Evolutionary conservation across 139 green algal genomes (phyloP).

Genomic region (Pycnococcus provasolii): DNA sequence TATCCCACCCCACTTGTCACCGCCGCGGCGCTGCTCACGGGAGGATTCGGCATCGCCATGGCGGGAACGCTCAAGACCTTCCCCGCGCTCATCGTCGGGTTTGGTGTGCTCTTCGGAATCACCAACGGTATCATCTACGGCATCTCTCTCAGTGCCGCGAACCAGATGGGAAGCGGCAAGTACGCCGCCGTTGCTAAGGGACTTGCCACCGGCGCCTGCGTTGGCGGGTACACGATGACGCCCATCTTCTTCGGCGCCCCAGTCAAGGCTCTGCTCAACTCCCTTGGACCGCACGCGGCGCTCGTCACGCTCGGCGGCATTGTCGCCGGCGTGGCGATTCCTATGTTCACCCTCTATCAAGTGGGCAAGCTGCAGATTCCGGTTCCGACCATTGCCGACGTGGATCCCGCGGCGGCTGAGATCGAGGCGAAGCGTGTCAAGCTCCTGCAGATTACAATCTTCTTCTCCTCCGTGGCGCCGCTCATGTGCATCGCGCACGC

Average conservation of each 20-base stretch:
- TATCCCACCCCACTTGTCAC: constrained; percentile 2
- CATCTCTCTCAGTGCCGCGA: not conserved
- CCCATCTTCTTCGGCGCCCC: not conserved
- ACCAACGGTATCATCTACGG: constrained; percentile 1
- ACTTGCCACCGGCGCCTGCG: not conserved
- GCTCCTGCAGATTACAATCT: too few relatives aligned
- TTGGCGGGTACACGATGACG: not conserved
- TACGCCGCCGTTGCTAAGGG: not conserved
- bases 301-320: too few relatives aligned
- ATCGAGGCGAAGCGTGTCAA: too few relatives aligned
- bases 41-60: not conserved
- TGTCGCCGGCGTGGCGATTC: too few relatives aligned
- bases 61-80: constrained; percentile 2
- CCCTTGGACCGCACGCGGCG: too few relatives aligned
- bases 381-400: too few relatives aligned
- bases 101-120: not conserved
- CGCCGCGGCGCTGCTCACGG: not conserved
- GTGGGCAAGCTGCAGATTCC: too few relatives aligned
- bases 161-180: not conserved
- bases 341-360: too few relatives aligned
- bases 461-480: too few relatives aligned
- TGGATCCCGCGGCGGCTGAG: too few relatives aligned
- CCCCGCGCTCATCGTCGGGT: constrained; percentile 4
- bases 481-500: not conserved
- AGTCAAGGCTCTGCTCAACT: too few relatives aligned